Evolutionary conservation across 2,329 filamentous ascomycete genomes (phyloP), one percentile per base, ranked within the genome.

Genomic region (Drechslerella coelobrocha): DNA sequence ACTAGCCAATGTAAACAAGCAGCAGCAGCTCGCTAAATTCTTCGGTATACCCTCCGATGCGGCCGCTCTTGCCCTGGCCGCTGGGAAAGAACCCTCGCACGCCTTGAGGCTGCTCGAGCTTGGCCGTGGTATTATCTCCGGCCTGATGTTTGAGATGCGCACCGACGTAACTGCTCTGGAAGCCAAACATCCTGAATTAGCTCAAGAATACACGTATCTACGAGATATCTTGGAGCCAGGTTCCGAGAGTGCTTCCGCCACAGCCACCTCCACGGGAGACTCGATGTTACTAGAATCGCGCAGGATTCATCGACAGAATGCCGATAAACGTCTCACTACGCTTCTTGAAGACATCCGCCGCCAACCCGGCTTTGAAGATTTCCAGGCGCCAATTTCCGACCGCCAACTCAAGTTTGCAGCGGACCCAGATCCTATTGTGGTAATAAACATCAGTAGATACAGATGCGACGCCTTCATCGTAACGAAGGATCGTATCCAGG

Each of bases 41-140:
- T 2, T 19, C 7, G 75, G 76, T 0, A n/a, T 77, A 31, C 6
- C 29, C 12, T 31, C 29, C 29, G 60, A 73, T 26, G 74, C 75
- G 1, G 75, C 77, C 14, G 75, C 74, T 6, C 53, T 74, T 2
- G 72, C 74, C 0, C 60, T 77, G 12, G 21, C 59, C 5, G 51
- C 54, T 8, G 47, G 29, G 10, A 45, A 17, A 10, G 24, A 19
- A n/a, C n/a, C n/a, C n/a, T n/a, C n/a, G n/a, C n/a, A n/a, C n/a
- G 52, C 52, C 12, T 27, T 56, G 17, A 14, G 5, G 37, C 29
- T 56, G 23, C 52, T 56, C 4, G 52, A 56, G 23, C 52, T 19
- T 10, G 52, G 31, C 31, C 52, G 52, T 3, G 34, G 52, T 5
- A 27, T 56, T 17, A 43, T 56, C 2, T 29, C 52, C 2, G 17